Evolutionary conservation across 2,329 filamentous ascomycete genomes (phyloP), one percentile per base, ranked within the genome.

Genomic region (Aspergillus ruber): DNA sequence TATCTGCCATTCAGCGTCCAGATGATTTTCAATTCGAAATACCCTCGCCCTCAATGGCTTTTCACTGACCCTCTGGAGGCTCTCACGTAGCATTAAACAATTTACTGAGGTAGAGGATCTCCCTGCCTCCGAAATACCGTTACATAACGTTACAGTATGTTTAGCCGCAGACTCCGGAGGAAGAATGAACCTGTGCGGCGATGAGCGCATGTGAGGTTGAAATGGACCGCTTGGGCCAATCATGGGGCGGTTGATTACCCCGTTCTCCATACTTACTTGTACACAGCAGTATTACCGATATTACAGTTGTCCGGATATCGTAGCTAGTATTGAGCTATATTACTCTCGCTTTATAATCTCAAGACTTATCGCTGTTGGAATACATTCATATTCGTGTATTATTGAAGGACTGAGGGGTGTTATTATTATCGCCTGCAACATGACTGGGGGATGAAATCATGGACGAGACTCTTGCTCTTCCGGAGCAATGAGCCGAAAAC

Each of bases 401-500:
- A 36, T 36, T n/a, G 3, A n/a, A n/a, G n/a, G n/a, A 39, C 8
- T 39, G 10, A n/a, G 18, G n/a, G 1, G 36, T 12, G 18, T 39
- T 49, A 56, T 58, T 57, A 57, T 53, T 54, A 29, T 53, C 53
- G 48, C 41, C 50, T 52, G 46, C 44, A 50, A 47, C 48, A 44
- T 47, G 50, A 59, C 42, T 59, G 53, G 55, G 39, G 36, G 48
- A 54, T 40, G 8, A 18, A 39, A 18, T 18, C 36, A 39, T 39
- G 18, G 33, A 17, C 33, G 13, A 35, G 7, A 15, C 33, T 17
- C 7, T 27, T n/a, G 7, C 21, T 44, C 25, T 45, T 49, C 52
- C 56, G 57, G 57, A 55, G 54, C 44, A 52, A 52, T 45, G 53
- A 58, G 56, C 58, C 56, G 59, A 57, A 50, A 50, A 46, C 48